Conservation (phyloP, 345 rosid genomes). For the Lenwebbia sp. region DNA sequence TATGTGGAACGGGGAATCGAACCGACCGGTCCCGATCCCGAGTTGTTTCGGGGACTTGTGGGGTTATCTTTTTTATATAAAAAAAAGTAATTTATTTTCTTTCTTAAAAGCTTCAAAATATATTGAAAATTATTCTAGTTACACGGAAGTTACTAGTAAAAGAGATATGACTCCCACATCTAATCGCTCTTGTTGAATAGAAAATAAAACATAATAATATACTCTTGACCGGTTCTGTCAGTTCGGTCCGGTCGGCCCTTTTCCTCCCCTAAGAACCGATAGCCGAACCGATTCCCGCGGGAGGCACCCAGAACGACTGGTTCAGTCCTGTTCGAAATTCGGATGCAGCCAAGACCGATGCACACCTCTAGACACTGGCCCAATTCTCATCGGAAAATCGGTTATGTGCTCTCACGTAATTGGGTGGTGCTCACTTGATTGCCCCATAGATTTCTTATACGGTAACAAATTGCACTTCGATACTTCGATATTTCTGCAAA, state of each 20-base stretch:
- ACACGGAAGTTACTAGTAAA: background rate
- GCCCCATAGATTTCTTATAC: background rate
- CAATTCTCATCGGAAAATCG: background rate
- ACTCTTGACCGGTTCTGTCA: fast-evolving
- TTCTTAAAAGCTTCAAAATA: no score
- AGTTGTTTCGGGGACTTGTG: no score
- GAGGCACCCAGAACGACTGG: fast-evolving
- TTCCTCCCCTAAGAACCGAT: fast-evolving
- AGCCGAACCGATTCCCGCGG: fast-evolving
- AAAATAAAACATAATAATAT: no score
- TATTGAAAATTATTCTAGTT: no score
- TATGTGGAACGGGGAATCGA: no score
- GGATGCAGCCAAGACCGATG: fast-evolving
- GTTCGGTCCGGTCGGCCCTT: fast-evolving
- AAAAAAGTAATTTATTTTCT: no score
- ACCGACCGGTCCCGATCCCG: no score
- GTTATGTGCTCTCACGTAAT: background rate
- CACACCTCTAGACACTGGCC: background rate
- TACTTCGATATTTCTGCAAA: fast-evolving
- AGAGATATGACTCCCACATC: background rate
- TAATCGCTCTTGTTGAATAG: background rate
- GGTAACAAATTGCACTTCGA: background rate
- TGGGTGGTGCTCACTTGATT: background rate
- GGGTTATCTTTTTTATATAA: no score
- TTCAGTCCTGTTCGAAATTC: background rate